Evolutionary conservation across 2,329 filamentous ascomycete species (phyloP).

Genomic region (Aspergillus brasiliensis): DNA sequence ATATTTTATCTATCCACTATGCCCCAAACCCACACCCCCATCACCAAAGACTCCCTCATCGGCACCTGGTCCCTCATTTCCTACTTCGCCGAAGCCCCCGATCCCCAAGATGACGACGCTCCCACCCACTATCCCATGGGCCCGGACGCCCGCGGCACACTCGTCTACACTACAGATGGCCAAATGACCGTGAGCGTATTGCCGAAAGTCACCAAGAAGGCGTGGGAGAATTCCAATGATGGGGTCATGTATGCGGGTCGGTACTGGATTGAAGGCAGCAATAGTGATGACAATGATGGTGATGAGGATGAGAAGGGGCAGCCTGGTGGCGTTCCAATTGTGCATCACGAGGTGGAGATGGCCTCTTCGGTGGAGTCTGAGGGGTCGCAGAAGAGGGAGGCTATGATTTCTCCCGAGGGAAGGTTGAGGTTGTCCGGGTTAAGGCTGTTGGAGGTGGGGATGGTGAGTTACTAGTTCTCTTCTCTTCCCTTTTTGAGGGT

Average conservation of each 20-base stretch:
- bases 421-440: not conserved
- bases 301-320: not conserved
- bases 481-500: not conserved
- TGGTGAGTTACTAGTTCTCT: not conserved
- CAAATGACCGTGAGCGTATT: not conserved
- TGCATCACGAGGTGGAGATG: conserved; percentile 1
- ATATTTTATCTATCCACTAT: too few species aligned
- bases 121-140: not conserved
- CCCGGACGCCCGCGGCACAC: not conserved
- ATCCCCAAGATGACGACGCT: not conserved
- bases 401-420: not conserved
- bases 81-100: not conserved
- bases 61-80: not conserved
- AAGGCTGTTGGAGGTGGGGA: not conserved
- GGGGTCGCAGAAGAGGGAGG: not conserved
- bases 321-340: too few species aligned
- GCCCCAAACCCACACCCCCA: not conserved
- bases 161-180: not conserved
- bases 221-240: not conserved
- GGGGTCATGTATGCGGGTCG: conserved; percentile 1
- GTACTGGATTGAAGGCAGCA: not conserved
- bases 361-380: not conserved
- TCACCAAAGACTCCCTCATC: not conserved
- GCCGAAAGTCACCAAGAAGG: not conserved
- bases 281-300: not conserved